Evolutionary conservation across 2,329 filamentous ascomycete genomes (phyloP), one percentile per base, ranked within the genome.

Genomic region (Fusarium euwallaceae): DNA sequence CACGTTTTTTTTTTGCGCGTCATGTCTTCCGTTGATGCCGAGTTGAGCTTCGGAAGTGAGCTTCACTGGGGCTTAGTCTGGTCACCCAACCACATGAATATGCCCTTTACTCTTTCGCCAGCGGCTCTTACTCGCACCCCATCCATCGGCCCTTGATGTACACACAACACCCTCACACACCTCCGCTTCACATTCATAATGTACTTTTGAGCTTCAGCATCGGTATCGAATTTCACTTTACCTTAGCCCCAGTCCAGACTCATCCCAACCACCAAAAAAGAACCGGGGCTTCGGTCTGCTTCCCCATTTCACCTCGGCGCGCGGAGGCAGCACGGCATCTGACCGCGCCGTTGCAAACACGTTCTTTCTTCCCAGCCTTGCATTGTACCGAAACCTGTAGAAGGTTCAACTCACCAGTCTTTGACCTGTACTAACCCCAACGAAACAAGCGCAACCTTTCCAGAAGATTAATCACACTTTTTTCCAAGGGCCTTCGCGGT

Each of bases 231-330:
- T n/a, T 32, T 43, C 61, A 36, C 48, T 43, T 64, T 60, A 24
- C 67, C 68, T 65, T 67, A 74, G 61, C 71, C 66, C 72, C 69
- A 72, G 61, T 53, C 53, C 59, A 71, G 66, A 29, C 69, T 62
- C 59, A 53, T 48, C 61, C 73, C 73, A 76, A 74, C 70, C 70
- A 68, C 70, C 73, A 63, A 14, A 63, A 63, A 51, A 63, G 72
- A 36, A 64, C 74, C 20, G 72, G 72, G 73, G 73, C 59, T 24
- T 48, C 48, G 48, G 48, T 55, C 48, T 55, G 17, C 16, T 20
- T 65, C 56, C 41, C 61, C 61, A 68, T 43, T 63, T 53, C 64
- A 39, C 66, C 70, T 67, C 61, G 70, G 55, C 63, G 63, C 71
- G 70, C 56, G 51, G 70, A 70, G 51, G 66, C 55, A 73, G 58